phyloP scores from a whole-genome alignment of 495 filamentous ascomycete species.

The Entonaema liquescens region DNA sequence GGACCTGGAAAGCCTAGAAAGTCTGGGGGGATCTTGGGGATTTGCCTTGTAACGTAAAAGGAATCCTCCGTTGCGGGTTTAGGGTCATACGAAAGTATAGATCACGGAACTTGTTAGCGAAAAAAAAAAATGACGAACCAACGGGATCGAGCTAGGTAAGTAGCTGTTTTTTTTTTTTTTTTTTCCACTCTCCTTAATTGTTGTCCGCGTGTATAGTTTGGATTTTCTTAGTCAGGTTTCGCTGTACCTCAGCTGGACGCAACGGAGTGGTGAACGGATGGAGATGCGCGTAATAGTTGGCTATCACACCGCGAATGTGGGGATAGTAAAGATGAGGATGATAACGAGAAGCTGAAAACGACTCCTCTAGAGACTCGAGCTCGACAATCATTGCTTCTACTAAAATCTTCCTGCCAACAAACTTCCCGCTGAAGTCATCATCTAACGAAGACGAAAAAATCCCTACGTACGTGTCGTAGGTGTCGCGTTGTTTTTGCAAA shows the following conservation, averaged over 20 bases:
- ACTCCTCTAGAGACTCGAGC: conserved; percentile 4
- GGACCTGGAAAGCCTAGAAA: neutral
- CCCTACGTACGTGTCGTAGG: neutral
- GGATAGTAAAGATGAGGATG: neutral
- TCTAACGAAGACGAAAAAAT: neutral
- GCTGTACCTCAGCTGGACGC: conserved; percentile 16
- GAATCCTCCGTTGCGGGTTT: conserved; percentile 12
- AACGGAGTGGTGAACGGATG: conserved; percentile 11
- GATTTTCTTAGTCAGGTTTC: conserved; percentile 24
- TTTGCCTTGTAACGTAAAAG: neutral
- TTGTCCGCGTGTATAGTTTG: neutral
- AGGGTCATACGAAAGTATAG: conserved; percentile 24
- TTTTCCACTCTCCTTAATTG: neutral
- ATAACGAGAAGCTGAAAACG: conserved; percentile 6
- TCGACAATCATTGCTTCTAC: conserved; percentile 29
- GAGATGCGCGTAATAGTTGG: conserved; percentile 21
- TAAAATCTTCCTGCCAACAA: neutral
- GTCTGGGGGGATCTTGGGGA: neutral
- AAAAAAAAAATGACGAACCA: conserved; percentile 9
- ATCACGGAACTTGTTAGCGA: conserved; percentile 7
- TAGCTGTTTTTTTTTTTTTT: neutral
- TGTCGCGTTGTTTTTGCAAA: neutral
- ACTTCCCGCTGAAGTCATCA: conserved; percentile 27
- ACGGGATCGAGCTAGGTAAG: conserved; percentile 2
- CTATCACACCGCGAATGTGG: conserved; percentile 20